Percentiles rank a stretch among this genome's conserved stretches.
These are phyloP conservation scores for Botrytis fragariae DNA, from an alignment of 2,329 filamentous ascomycete species.

Conservation along the genomic window DNA sequence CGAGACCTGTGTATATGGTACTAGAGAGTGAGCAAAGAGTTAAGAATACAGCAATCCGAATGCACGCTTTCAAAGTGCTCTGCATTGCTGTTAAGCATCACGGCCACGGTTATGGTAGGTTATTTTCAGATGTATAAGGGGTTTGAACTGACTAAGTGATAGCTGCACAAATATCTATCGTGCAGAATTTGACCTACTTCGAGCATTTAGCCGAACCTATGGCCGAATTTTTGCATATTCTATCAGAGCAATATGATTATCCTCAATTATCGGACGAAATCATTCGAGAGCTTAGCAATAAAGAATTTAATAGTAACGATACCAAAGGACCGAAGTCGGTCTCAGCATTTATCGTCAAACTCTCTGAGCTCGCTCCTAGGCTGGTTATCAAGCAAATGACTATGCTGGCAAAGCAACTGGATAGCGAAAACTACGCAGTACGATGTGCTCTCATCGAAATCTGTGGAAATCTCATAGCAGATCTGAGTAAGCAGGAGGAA, in stretches of 20 bases:
- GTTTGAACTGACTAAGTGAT: slow-evolving; percentile 25
- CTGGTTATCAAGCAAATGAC: slow-evolving; percentile 98
- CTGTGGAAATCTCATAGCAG: slow-evolving; percentile 88
- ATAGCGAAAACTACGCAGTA: slow-evolving; percentile 95
- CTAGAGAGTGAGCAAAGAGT: slow-evolving; percentile 91
- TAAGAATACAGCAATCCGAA: slow-evolving; percentile 84
- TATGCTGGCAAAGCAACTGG: slow-evolving; percentile 86
- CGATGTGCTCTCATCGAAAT: slow-evolving; percentile 94
- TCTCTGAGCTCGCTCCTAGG: slow-evolving; percentile 87
- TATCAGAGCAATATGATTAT: slow-evolving; percentile 97
- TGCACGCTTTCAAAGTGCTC: slow-evolving; percentile 96
- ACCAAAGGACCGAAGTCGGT: slow-evolving; percentile 94
- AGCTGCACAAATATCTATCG: slow-evolving; percentile 96
- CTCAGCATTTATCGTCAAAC: slow-evolving; percentile 86
- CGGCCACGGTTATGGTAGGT: slow-evolving; percentile 86
- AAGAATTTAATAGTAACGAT: slow-evolving; percentile 97
- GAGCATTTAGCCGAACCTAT: slow-evolving; percentile 98
- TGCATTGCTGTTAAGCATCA: slow-evolving; percentile 98
- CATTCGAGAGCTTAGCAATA: slow-evolving; percentile 89
- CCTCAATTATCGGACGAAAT: slow-evolving; percentile 93
- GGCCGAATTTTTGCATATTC: slow-evolving; percentile 95
- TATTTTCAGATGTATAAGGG: not conserved
- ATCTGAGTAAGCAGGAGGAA: slow-evolving; percentile 89
- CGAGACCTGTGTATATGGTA: slow-evolving; percentile 87
- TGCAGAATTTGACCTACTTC: slow-evolving; percentile 96